Evolutionary conservation across 176 grass and related monocot genomes (phyloP).

Genomic region (maize (Zea mays)): DNA sequence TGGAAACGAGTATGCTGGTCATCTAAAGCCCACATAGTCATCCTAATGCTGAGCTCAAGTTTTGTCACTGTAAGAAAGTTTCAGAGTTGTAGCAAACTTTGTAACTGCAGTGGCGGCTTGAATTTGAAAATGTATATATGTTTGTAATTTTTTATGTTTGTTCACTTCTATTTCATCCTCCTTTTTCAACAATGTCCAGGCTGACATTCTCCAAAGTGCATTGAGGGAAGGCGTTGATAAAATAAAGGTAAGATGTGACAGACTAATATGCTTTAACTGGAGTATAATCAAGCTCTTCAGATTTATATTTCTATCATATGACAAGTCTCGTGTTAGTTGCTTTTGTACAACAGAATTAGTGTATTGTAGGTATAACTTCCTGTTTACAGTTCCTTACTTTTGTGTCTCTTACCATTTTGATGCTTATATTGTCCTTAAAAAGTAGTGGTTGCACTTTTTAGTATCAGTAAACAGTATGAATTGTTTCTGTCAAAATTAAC

Average conservation of each 20-base stretch:
- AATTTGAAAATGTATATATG: slow-evolving; percentile 8
- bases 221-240: slow-evolving; percentile 62
- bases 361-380: slow-evolving; percentile 2
- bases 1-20: not conserved
- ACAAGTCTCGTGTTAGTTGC: slow-evolving; percentile 20
- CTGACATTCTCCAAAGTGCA: slow-evolving; percentile 47
- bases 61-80: not conserved
- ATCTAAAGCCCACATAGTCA: not conserved
- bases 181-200: slow-evolving; percentile 45
- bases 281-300: not conserved
- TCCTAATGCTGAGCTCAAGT: not conserved
- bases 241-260: slow-evolving; percentile 50
- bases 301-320: slow-evolving; percentile 16
- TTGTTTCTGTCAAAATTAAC: slow-evolving; percentile 10
- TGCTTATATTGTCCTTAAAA: not conserved
- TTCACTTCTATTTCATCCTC: slow-evolving; percentile 2
- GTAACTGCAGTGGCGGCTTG: not conserved
- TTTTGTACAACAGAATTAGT: slow-evolving; percentile 11
- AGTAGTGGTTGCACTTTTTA: slow-evolving; percentile 17
- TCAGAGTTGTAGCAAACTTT: not conserved
- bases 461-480: not conserved
- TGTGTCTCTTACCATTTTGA: not conserved
- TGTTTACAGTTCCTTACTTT: not conserved
- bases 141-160: slow-evolving; percentile 23
- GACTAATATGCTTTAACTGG: slow-evolving; percentile 23